Percentiles rank a stretch among this genome's conserved stretches.
Conservation (phyloP, 1,139 yeast genomes). For the Petasospora rhodanensis region DNA sequence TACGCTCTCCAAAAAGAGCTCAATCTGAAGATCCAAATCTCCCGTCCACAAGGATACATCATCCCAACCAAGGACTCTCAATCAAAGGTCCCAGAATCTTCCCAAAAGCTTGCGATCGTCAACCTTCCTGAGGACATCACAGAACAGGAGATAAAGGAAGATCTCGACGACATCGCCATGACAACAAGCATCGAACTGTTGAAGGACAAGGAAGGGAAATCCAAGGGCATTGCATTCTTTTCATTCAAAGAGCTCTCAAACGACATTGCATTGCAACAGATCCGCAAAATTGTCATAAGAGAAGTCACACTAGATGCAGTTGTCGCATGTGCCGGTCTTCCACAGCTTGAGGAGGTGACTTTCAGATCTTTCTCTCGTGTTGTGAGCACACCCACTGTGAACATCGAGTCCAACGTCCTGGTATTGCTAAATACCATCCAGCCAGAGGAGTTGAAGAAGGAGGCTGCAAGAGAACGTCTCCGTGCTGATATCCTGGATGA, state of each 20-base stretch:
- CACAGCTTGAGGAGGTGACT: constrained; percentile 22
- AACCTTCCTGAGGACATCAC: constrained; percentile 37
- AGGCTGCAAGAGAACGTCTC: constrained; percentile 44
- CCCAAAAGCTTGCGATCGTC: constrained; percentile 34
- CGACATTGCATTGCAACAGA: constrained; percentile 19
- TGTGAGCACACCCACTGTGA: constrained; percentile 14
- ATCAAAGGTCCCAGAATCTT: constrained; percentile 27
- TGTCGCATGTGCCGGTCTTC: constrained; percentile 18
- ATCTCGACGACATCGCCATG: constrained; percentile 30
- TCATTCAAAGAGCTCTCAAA: constrained; percentile 28
- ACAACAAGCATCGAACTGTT: constrained; percentile 4
- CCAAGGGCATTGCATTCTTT: constrained; percentile 42
- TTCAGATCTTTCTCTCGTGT: constrained; percentile 28
- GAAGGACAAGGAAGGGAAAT: constrained; percentile 25
- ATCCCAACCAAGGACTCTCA: constrained; percentile 7
- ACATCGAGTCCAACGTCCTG: constrained; percentile 46
- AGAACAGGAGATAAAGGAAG: constrained; percentile 33
- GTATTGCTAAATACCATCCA: constrained; percentile 64
- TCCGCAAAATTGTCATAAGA: constrained; percentile 30
- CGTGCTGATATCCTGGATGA: constrained; percentile 49
- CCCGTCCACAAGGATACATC: constrained; percentile 64
- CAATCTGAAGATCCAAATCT: constrained; percentile 34
- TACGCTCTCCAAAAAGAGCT: constrained; percentile 33
- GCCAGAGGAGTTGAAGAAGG: constrained; percentile 57
- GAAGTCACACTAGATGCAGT: constrained; percentile 24